Percentiles rank a stretch among this genome's conserved stretches.
phyloP scores from a whole-genome alignment of 305 asterid genomes.

The Euphrasia arctica region DNA sequence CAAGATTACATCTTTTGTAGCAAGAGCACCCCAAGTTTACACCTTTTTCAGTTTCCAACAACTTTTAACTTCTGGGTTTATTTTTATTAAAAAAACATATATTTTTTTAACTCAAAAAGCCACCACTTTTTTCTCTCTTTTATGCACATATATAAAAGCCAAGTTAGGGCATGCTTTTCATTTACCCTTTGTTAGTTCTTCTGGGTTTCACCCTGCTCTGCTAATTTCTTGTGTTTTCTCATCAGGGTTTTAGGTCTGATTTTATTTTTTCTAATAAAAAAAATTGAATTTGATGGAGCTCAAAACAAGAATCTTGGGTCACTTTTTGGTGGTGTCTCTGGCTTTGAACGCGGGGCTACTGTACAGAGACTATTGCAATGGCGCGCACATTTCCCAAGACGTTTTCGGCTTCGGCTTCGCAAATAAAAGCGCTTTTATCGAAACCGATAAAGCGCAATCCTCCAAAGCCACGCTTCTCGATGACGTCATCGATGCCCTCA shows the following conservation, averaged over 20 bases:
- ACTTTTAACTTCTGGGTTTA: neutral
- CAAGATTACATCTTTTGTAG: neutral
- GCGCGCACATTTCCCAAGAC: constrained; percentile 37
- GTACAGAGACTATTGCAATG: constrained; percentile 53
- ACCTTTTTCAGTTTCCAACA: constrained; percentile 5
- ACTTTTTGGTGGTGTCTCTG: constrained; percentile 61
- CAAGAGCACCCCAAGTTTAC: neutral
- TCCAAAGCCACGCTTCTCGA: neutral
- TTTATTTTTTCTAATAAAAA: neutral
- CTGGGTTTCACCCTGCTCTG: constrained; percentile 10
- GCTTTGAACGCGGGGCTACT: constrained; percentile 70
- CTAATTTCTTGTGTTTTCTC: neutral
- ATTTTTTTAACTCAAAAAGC: neutral
- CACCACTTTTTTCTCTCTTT: neutral
- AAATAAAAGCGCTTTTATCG: no score
- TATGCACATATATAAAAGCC: neutral
- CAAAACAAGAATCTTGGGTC: constrained; percentile 47
- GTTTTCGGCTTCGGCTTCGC: constrained; percentile 27
- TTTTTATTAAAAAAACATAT: neutral
- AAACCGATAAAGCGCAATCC: no score
- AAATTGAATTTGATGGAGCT: constrained; percentile 31
- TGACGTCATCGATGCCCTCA: constrained; percentile 25
- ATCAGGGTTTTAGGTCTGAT: constrained; percentile 14
- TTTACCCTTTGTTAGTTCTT: constrained; percentile 6
- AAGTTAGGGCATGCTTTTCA: constrained; percentile 26